Evolutionary conservation across 495 filamentous ascomycete species (phyloP), one percentile per base, ranked within the genome.

Genomic region (Trichoderma erinaceum): DNA sequence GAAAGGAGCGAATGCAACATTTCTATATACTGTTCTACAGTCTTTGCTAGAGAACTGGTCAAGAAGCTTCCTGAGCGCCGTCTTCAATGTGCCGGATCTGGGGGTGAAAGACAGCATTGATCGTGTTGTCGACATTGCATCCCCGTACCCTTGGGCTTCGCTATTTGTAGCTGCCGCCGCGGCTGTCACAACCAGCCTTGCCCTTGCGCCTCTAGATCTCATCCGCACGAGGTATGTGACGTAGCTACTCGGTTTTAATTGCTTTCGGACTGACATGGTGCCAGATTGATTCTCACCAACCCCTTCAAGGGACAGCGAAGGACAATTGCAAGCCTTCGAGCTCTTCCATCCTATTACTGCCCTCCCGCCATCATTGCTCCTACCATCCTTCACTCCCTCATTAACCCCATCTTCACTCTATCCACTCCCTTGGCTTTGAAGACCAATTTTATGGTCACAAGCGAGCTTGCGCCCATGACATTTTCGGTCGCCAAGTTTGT

Each of bases 1-100:
- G 93, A 97, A 97, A 79, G 92, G 89, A 32, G 88, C 91, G 41
- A 97, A 96, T 73, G 83, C 89, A n/a, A 93, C 92, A 0, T 97
- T 96, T 70, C 83, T 97, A 65, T 92, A 97, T 78, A 88, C 87
- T 2, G 82, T 95, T 38, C 85, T 96, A n/a, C 83, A 91, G 38
- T 90, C 89, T n/a, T 88, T 93, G 3, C 76, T 95, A 4, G 92
- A 95, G 74, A 89, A 88, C 69, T 97, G 93, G 85, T 89, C 92
- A 15, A 87, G 92, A 64, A 90, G 89, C 70, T 81, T 96, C 3
- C 82, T 97, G 4, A 89, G 92, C 25, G 92, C 93, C 3, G 80
- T 97, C 10, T 80, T 96, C 61, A 92, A 92, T 67, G 81, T 96
- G 0, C 92, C 92, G 8, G 92, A 97, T 72, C 79, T 92, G 13